Evolutionary conservation across 371 early-diverging fungal genomes (phyloP), one percentile per base, ranked within the genome.

Genomic region (Batkoa obscura): DNA sequence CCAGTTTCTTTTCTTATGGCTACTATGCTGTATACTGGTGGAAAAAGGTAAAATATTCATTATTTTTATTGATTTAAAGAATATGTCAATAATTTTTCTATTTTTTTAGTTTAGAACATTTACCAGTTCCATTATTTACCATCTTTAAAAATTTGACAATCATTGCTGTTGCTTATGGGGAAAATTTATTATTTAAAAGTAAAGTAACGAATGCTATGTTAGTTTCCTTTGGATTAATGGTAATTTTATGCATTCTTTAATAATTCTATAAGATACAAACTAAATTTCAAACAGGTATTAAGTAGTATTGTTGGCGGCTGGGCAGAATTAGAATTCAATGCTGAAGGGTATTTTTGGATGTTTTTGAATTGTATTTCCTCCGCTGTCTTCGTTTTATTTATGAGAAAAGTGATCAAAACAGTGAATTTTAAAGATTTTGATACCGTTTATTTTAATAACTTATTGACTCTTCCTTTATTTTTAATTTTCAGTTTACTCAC

Each of bases 91-190:
- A 38, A 50, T 23, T 49, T 33, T 46, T 32, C 3, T 9, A 13
- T 48, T 41, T 32, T 32, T 32, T n/a, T 56, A 72, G 76, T n/a
- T 65, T 98, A 6, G 88, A 92, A 61, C 91, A 83, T 67, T 74
- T 99, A 42, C 78, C 86, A 36, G 88, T 96, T 57, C 89, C 98
- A 8, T 68, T 99, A 6, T 99, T 94, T 64, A 98, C 99, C 33
- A 81, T 99, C 49, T 94, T 98, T 70, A 99, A 99, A 71, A 99
- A 99, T 72, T 62, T 94, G 59, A 93, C 95, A 33, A 97, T 99
- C 58, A 92, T 98, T 58, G 62, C 96, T 34, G 88, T 94, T 60
- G 99, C 99, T 6, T 86, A 92, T 59, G 88, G 89, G 35, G 99
- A 99, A 66, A 76, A 76, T 2, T 64, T 76, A 41, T 81, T 88